phyloP scores from a whole-genome alignment of 2,329 filamentous ascomycete species.

The Fusarium buharicum region DNA sequence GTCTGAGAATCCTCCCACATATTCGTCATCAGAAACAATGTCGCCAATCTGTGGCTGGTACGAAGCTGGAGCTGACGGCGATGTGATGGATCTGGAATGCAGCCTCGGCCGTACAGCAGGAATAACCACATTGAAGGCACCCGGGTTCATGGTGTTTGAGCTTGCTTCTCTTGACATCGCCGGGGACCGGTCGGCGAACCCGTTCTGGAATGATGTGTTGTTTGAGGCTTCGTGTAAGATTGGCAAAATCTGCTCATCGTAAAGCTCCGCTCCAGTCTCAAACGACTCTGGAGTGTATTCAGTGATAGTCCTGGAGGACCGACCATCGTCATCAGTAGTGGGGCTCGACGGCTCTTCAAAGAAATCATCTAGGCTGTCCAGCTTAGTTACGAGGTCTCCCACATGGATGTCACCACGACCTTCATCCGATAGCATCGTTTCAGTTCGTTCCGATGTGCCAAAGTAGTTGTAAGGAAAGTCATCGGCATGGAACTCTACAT shows the following conservation, averaged over 20 bases:
- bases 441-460: slow-evolving; percentile 75
- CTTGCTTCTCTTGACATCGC: slow-evolving; percentile 69
- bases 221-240: slow-evolving; percentile 88
- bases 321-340: slow-evolving; percentile 66
- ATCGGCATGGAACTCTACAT: slow-evolving; percentile 92
- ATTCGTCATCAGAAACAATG: slow-evolving; percentile 80
- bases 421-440: slow-evolving; percentile 94
- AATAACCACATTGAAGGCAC: slow-evolving; percentile 62
- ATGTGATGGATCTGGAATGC: slow-evolving; percentile 86
- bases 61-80: slow-evolving; percentile 71
- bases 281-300: slow-evolving; percentile 73
- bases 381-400: slow-evolving; percentile 82
- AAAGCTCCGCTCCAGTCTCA: slow-evolving; percentile 82
- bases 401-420: slow-evolving; percentile 72
- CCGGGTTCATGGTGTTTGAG: slow-evolving; percentile 71
- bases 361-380: slow-evolving; percentile 84
- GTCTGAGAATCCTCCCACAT: slow-evolving; percentile 80
- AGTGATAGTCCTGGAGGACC: slow-evolving; percentile 70
- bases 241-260: slow-evolving; percentile 92
- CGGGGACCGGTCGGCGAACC: slow-evolving; percentile 79
- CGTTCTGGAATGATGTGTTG: slow-evolving; percentile 85
- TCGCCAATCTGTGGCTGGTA: slow-evolving; percentile 68
- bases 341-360: slow-evolving; percentile 76
- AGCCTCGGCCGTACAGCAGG: slow-evolving; percentile 68
- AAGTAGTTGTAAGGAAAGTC: slow-evolving; percentile 88